phyloP scores from a whole-genome alignment of 306 rosid species.

The Cucumis hystrix region DNA sequence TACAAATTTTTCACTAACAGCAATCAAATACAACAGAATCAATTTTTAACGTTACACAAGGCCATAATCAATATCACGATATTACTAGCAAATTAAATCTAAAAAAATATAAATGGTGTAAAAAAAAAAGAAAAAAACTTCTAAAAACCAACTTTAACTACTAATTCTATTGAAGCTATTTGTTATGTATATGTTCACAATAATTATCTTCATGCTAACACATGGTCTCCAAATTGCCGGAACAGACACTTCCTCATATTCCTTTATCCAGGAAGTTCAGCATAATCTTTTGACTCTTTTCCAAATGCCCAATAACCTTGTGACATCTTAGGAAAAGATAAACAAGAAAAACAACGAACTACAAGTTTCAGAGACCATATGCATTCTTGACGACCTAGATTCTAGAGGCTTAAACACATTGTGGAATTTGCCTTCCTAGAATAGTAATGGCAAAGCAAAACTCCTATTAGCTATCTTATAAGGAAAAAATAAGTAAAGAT shows the following conservation, averaged over 20 bases:
- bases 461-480: not conserved
- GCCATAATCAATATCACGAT: not conserved
- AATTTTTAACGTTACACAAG: not conserved
- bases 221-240: not conserved
- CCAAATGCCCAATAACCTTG: not conserved
- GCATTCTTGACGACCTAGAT: not conserved
- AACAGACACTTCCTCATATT: not conserved
- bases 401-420: not conserved
- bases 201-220: not conserved
- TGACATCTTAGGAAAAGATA: not conserved
- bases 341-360: not conserved
- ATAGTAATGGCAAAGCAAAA: not conserved
- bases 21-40: not conserved
- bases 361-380: not conserved
- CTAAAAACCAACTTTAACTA: not conserved
- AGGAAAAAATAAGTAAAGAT: conserved; percentile 3
- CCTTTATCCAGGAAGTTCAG: not conserved
- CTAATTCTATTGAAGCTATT: not conserved
- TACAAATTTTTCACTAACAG: not conserved
- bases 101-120: not conserved
- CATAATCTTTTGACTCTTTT: not conserved
- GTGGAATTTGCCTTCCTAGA: not conserved
- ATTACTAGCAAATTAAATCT: not conserved
- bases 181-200: not conserved
- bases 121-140: not conserved